phyloP scores from a whole-genome alignment of 2,329 filamentous ascomycete genomes.

The Diplodia seriata region DNA sequence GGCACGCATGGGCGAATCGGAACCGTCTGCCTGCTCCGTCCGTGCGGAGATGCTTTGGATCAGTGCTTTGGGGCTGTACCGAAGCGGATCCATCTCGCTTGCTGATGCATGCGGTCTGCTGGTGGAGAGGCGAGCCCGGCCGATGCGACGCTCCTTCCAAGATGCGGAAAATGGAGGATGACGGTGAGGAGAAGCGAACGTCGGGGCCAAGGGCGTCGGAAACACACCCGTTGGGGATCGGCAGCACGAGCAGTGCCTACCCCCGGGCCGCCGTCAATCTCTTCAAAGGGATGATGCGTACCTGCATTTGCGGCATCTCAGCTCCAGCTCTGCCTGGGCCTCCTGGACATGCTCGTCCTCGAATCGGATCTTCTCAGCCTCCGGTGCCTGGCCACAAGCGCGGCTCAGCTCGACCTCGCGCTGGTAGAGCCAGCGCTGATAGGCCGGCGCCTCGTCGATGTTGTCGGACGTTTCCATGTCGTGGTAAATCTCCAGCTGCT shows the following conservation, averaged over 20 bases:
- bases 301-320: slow-evolving; percentile 92
- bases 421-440: slow-evolving; percentile 79
- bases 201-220: slow-evolving; percentile 15
- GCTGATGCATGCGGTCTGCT: slow-evolving; percentile 17
- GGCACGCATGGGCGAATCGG: slow-evolving; percentile 13
- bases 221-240: slow-evolving; percentile 20
- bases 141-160: slow-evolving; percentile 5
- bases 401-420: slow-evolving; percentile 71
- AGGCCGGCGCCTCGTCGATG: slow-evolving; percentile 73
- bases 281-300: slow-evolving; percentile 45
- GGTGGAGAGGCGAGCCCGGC: not conserved
- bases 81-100: slow-evolving; percentile 24
- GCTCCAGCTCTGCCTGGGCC: slow-evolving; percentile 58
- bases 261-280: slow-evolving; percentile 26
- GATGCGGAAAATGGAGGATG: slow-evolving; percentile 14
- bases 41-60: slow-evolving; percentile 3
- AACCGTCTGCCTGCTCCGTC: slow-evolving; percentile 8
- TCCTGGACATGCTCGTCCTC: slow-evolving; percentile 67
- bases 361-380: slow-evolving; percentile 77
- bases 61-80: slow-evolving; percentile 10
- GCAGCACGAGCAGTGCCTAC: slow-evolving; percentile 17
- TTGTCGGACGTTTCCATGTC: slow-evolving; percentile 80
- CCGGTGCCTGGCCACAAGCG: slow-evolving; percentile 79
- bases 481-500: slow-evolving; percentile 85
- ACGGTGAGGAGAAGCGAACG: slow-evolving; percentile 12